Evolutionary conservation across 2,329 filamentous ascomycete genomes (phyloP).

Genomic region (Graphilbum ipis-grandicollis): DNA sequence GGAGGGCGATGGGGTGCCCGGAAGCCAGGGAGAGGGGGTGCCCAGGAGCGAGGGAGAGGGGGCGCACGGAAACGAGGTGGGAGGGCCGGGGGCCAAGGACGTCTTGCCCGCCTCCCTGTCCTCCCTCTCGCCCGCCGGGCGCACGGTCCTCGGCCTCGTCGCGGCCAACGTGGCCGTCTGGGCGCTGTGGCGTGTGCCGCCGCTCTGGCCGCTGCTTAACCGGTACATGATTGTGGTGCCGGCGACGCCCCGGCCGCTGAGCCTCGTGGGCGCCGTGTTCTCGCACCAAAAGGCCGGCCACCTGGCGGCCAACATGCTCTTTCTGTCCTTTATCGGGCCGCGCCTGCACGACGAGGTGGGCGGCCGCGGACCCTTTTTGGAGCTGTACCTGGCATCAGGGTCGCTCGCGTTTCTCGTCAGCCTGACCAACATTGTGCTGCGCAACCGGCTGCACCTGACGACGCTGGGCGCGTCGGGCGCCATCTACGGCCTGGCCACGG

Average conservation of each 20-base stretch:
- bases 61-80: no score
- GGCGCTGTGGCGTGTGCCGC: conserved; percentile 43
- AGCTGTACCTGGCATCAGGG: conserved; percentile 46
- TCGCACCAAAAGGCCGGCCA: conserved; percentile 50
- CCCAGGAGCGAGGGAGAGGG: no score
- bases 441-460: conserved; percentile 27
- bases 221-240: conserved; percentile 48
- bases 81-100: no score
- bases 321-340: conserved; percentile 49
- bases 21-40: no score
- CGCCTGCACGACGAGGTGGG: conserved; percentile 54
- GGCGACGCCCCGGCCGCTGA: conserved; percentile 44
- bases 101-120: conserved; percentile 5
- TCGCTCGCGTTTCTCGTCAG: conserved; percentile 40
- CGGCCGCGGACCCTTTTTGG: conserved; percentile 49
- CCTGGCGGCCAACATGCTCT: conserved; percentile 44
- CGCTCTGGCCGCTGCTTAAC: conserved; percentile 49
- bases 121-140: conserved; percentile 41
- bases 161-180: conserved; percentile 40
- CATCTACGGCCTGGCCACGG: conserved; percentile 40
- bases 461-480: conserved; percentile 52
- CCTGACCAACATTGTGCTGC: conserved; percentile 30
- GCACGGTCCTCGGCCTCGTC: conserved; percentile 47
- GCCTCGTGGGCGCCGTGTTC: conserved; percentile 47
- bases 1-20: no score